These are phyloP conservation scores for Endotrypanum monterogeii DNA, from an alignment of 208 protist genomes.

Conservation along the genomic window DNA sequence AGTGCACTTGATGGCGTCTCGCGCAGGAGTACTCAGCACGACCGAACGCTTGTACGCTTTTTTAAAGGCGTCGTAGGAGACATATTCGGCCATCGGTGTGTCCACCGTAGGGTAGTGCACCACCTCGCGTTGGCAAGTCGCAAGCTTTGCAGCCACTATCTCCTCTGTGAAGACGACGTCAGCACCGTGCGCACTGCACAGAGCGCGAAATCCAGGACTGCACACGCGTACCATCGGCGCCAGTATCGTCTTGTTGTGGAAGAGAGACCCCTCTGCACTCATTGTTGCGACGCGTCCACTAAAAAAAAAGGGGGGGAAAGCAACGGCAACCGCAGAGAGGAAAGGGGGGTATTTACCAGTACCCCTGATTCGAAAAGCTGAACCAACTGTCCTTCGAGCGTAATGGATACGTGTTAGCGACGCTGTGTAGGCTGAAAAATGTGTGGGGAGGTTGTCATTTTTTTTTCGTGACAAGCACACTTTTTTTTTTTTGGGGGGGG, in stretches of 20 bases:
- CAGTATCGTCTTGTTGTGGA: conserved; percentile 81
- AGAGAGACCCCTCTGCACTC: conserved; percentile 23
- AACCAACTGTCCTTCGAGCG: neutral
- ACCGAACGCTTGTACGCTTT: conserved; percentile 69
- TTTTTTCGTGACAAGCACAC: neutral
- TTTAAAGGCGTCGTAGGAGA: conserved; percentile 82
- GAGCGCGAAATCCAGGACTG: conserved; percentile 91
- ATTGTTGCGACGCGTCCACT: neutral
- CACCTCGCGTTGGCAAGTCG: conserved; percentile 57
- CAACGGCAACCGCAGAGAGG: too few relatives aligned
- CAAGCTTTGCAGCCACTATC: conserved; percentile 94
- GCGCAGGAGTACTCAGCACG: conserved; percentile 38
- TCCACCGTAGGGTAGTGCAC: conserved; percentile 48
- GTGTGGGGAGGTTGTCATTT: too few relatives aligned
- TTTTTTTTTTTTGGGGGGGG: neutral
- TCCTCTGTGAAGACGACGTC: conserved; percentile 98
- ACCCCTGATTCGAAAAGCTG: neutral
- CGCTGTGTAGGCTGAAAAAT: too few relatives aligned
- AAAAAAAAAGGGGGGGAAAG: neutral
- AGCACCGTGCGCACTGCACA: conserved; percentile 92
- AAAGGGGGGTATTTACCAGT: too few relatives aligned
- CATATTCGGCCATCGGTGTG: conserved; percentile 80
- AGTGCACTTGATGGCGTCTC: neutral
- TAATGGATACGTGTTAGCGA: neutral
- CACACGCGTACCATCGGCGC: conserved; percentile 97